Base-by-base conservation (phyloP, 2,329 filamentous ascomycete genomes). In the Calycina herbarum region DNA sequence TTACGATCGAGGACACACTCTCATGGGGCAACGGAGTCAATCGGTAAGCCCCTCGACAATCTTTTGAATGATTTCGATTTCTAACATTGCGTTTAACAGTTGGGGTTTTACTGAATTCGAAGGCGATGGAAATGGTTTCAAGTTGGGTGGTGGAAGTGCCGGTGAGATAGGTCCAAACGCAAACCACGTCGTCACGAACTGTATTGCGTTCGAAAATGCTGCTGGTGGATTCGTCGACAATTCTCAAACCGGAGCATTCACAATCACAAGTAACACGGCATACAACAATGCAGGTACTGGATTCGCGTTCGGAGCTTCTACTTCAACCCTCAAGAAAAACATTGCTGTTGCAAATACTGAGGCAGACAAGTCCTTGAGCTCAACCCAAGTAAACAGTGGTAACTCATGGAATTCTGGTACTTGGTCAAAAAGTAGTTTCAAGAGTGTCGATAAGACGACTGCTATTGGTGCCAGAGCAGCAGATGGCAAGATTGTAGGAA, bases 61-160 rank as follows among this genome's bases (percentile, higher is more conserved):
- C 8, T 27, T 1, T 24, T 27, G 20, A 7, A 13, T 4, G 3
- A 13, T 13, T 11, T 24, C 1, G 8, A 11, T 54, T 24, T 54
- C 20, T 27, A 11, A 54, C 10, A 5, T 1, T 11, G 48, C 20
- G 11, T 13, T 11, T 54, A 13, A 11, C 64, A 74, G 77, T 24
- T 82, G 81, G 81, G 73, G 70, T 42, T 82, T 82, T 71, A 68
- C 64, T 8, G 64, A 75, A 20, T 82, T 82, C 64, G 72, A 78
- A 27, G 80, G 80, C 20, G 80, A 82, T 59, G 81, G 81, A 40
- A 82, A 83, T 68, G 79, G 81, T 17, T 81, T 82, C 77, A 82
- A 83, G 72, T 77, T 83, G 1, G 61, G 61, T 31, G 67, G 67
- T n/a, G 67, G 66, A n/a, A 51, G 54, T 20, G 77, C 78, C 35